These are phyloP conservation scores for Paramecium primaurelia DNA, from an alignment of 73 alveolate species.

Conservation along the genomic window DNA sequence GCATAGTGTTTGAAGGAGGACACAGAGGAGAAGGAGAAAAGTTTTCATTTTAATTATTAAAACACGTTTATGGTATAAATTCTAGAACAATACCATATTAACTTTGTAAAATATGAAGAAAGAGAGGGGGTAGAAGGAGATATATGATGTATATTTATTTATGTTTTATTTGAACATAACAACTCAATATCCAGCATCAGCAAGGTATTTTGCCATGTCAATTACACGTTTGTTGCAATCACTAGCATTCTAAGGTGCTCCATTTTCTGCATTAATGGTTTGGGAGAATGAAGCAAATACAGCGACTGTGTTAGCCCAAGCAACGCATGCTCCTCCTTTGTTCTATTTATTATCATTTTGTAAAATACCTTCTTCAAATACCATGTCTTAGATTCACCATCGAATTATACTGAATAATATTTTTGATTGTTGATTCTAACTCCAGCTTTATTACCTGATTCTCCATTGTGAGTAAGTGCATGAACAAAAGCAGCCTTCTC, in stretches of 20 bases:
- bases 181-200: constrained; percentile 28
- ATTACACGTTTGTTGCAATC: constrained; percentile 26
- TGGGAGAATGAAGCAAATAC: constrained; percentile 41
- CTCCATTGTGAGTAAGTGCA: not conserved
- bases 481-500: not conserved
- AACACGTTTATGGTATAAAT: not conserved
- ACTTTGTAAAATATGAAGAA: not conserved
- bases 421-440: constrained; percentile 36
- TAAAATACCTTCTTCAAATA: constrained; percentile 28
- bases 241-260: not conserved
- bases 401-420: constrained; percentile 30
- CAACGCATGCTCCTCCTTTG: constrained; percentile 42
- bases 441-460: not conserved
- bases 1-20: constrained; percentile 70
- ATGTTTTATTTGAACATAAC: not conserved
- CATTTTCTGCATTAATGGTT: constrained; percentile 31
- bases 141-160: not conserved
- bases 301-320: not conserved
- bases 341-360: not conserved
- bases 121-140: not conserved
- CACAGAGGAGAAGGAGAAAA: constrained; percentile 90
- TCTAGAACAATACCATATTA: not conserved
- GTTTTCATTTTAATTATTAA: constrained; percentile 65
- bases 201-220: constrained; percentile 27
- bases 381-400: not conserved